These are phyloP conservation scores for Aegilops sharonensis DNA, from an alignment of 176 grass and related monocot species.

Conservation along the genomic window DNA sequence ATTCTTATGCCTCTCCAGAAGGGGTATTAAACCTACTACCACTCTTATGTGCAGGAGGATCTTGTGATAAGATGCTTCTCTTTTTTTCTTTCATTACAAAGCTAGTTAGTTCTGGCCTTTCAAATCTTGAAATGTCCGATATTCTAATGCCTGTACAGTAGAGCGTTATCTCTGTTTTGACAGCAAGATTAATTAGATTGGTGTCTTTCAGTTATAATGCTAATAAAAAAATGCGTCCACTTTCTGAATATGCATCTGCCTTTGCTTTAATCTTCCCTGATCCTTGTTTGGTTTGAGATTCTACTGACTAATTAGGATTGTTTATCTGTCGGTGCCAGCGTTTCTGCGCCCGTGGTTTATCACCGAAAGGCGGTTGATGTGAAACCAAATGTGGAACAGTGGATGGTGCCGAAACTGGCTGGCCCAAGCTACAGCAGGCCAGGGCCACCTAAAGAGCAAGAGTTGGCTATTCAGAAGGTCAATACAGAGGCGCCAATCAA, in stretches of 20 bases:
- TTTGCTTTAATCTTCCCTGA: not conserved
- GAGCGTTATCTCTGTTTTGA: not conserved
- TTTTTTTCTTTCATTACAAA: not conserved
- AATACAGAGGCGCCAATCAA: not conserved
- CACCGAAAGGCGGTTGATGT: conserved; percentile 1
- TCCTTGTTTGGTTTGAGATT: not conserved
- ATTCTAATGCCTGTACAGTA: not conserved
- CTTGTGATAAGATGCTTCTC: not conserved
- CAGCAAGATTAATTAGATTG: not conserved
- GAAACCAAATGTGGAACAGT: conserved; percentile 21
- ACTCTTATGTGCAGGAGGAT: not conserved
- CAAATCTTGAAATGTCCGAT: not conserved
- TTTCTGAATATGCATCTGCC: not conserved
- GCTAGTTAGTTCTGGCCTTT: not conserved
- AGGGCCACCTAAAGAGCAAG: conserved; percentile 26
- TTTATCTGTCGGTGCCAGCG: conserved; percentile 32
- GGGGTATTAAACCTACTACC: not conserved
- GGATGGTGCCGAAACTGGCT: conserved; percentile 9
- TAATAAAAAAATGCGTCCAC: not conserved
- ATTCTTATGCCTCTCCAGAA: not conserved
- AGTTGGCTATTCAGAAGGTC: conserved; percentile 2
- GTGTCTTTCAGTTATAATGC: conserved; percentile 1
- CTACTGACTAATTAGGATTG: not conserved
- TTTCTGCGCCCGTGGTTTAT: not conserved
- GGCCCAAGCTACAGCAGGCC: conserved; percentile 12